Conservation (phyloP, 192 early-diverging fungal species). For the Entomortierella beljakovae region DNA sequence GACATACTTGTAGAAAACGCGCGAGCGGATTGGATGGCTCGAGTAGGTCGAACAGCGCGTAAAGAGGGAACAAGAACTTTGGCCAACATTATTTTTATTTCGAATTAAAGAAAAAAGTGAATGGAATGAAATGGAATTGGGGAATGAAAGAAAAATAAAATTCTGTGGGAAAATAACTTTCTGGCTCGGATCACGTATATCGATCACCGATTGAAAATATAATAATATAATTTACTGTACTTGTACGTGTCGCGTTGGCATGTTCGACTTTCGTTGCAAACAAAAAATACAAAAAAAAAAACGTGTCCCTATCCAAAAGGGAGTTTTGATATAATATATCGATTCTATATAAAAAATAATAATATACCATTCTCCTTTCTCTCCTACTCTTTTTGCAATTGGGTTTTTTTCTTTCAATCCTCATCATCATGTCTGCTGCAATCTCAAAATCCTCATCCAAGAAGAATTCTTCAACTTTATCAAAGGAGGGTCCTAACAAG, state of each 20-base stretch:
- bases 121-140: background rate
- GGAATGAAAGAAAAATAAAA: too few species aligned
- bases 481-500: background rate
- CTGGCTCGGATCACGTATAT: too few species aligned
- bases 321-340: too few species aligned
- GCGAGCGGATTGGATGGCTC: background rate
- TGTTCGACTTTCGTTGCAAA: too few species aligned
- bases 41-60: background rate
- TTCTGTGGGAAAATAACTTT: too few species aligned
- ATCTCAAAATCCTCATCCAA: background rate
- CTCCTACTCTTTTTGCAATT: too few species aligned
- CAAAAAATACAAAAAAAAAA: background rate
- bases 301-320: background rate
- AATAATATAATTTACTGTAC: too few species aligned
- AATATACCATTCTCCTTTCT: too few species aligned
- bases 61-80: background rate
- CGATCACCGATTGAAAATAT: too few species aligned
- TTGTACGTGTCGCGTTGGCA: too few species aligned
- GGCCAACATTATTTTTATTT: background rate
- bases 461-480: background rate
- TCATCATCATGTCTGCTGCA: background rate
- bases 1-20: too few species aligned
- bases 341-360: too few species aligned
- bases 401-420: background rate
- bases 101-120: background rate